These are phyloP conservation scores for Decorospora gaudefroyi DNA, from an alignment of 2,329 filamentous ascomycete species.

Conservation along the genomic window DNA sequence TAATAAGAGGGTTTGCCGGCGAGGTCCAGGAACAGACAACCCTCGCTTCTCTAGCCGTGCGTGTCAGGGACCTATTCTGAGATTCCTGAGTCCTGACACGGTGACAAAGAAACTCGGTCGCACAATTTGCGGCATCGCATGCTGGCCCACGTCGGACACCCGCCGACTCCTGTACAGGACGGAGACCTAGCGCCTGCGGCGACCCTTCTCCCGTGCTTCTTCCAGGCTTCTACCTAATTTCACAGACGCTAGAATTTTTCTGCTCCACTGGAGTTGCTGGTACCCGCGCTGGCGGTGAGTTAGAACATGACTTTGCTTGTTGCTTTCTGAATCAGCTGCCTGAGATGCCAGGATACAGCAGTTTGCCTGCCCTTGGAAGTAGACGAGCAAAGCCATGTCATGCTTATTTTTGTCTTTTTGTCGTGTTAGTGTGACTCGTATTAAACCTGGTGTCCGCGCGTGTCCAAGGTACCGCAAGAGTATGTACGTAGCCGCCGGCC, in stretches of 20 bases:
- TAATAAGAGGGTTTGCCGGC: constrained; percentile 29
- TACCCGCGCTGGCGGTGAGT: constrained; percentile 36
- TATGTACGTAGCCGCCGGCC: constrained; percentile 17
- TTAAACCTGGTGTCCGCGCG: constrained; percentile 25
- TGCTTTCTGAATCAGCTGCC: constrained; percentile 16
- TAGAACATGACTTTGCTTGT: constrained; percentile 24
- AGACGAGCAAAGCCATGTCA: constrained; percentile 27
- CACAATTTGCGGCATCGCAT: constrained; percentile 37
- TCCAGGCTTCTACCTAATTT: constrained; percentile 45
- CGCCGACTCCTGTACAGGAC: constrained; percentile 22
- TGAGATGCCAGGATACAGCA: constrained; percentile 7
- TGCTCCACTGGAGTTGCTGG: constrained; percentile 28
- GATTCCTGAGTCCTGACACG: too few species aligned
- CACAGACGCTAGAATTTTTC: constrained; percentile 30
- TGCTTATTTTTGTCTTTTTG: constrained; percentile 42
- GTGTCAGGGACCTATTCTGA: constrained; percentile 27
- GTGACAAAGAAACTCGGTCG: constrained; percentile 31
- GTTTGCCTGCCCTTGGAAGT: constrained; percentile 17
- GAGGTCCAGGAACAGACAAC: constrained; percentile 42
- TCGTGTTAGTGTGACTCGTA: constrained; percentile 39
- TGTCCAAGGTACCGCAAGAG: constrained; percentile 24
- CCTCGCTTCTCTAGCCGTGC: constrained; percentile 28
- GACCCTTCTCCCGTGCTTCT: constrained; percentile 49
- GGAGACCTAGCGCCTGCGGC: constrained; percentile 35
- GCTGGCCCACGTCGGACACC: constrained; percentile 21